Evolutionary conservation across 2,329 filamentous ascomycete genomes (phyloP).

Genomic region (Zarea fungicola): DNA sequence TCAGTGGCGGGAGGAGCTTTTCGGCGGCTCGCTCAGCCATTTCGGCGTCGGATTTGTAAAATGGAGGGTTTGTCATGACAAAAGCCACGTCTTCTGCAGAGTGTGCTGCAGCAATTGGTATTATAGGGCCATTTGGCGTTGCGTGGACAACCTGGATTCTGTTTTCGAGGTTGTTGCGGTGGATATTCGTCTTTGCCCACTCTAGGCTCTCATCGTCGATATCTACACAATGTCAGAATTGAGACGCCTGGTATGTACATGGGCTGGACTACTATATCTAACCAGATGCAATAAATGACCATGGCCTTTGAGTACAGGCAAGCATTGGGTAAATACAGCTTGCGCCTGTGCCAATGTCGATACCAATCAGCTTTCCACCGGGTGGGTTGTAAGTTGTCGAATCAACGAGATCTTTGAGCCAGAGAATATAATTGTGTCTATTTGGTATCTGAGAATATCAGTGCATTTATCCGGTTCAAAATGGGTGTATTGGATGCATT

Average conservation of each 20-base stretch:
- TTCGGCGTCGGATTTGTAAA: conserved; percentile 72
- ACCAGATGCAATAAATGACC: conserved; percentile 71
- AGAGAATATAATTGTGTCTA: conserved; percentile 84
- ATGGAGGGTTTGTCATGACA: conserved; percentile 91
- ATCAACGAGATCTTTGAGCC: conserved; percentile 79
- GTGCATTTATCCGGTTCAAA: too few relatives aligned
- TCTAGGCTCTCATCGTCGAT: conserved; percentile 66
- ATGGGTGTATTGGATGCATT: too few relatives aligned
- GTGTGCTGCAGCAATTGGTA: conserved; percentile 55
- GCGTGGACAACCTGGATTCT: conserved; percentile 62
- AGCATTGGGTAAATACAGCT: conserved; percentile 89
- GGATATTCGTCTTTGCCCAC: conserved; percentile 63
- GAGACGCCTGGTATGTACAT: conserved; percentile 24
- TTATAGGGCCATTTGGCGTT: conserved; percentile 45
- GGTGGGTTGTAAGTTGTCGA: conserved; percentile 52
- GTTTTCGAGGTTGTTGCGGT: conserved; percentile 56
- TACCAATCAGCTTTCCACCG: conserved; percentile 54
- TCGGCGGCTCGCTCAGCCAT: conserved; percentile 58
- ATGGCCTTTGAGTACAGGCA: conserved; percentile 64
- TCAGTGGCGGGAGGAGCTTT: conserved; percentile 64
- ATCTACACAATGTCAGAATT: conserved; percentile 40
- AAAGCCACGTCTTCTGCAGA: conserved; percentile 60
- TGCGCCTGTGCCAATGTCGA: conserved; percentile 87
- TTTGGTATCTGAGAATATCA: conserved; percentile 42
- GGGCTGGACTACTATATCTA: too few relatives aligned